Evolutionary conservation across 1,139 yeast species (phyloP).

Genomic region (Magnusiomyces magnusii): DNA sequence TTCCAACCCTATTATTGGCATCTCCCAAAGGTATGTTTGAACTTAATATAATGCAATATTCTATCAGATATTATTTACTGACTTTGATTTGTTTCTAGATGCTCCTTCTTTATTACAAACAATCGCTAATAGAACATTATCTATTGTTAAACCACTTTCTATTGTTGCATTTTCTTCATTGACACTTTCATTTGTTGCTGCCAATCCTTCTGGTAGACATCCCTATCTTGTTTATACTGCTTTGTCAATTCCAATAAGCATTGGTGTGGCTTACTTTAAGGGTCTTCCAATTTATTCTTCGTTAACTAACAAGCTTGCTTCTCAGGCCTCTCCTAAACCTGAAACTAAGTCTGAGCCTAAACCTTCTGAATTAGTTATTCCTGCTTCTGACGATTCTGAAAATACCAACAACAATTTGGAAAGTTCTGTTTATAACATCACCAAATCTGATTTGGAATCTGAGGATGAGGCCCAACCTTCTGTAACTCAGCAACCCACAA

Average conservation of each 20-base stretch:
- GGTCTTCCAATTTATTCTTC: conserved; percentile 7
- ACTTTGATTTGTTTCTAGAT: conserved; percentile 4
- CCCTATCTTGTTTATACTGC: conserved; percentile 28
- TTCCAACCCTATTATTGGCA: conserved; percentile 18
- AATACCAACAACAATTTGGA: conserved; percentile 19
- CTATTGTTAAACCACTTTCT: conserved; percentile 18
- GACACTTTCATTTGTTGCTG: conserved; percentile 20
- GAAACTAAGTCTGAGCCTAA: conserved; percentile 1
- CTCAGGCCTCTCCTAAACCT: background rate
- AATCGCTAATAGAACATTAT: conserved; percentile 8
- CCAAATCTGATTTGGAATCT: conserved; percentile 3
- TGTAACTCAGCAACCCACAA: background rate
- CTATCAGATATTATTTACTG: background rate
- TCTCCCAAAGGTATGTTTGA: conserved; percentile 4
- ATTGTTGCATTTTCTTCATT: conserved; percentile 20
- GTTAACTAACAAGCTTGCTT: conserved; percentile 9
- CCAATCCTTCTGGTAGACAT: conserved; percentile 24
- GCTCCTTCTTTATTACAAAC: conserved; percentile 5
- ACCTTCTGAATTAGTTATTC: background rate
- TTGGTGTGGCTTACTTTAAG: conserved; percentile 9
- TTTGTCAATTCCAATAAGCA: conserved; percentile 21
- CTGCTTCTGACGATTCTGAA: conserved; percentile 7
- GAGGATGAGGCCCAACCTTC: conserved; percentile 6
- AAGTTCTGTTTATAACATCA: conserved; percentile 8
- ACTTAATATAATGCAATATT: background rate